These are phyloP conservation scores for Filobasidium uniguttulatum DNA, from an alignment of 1,284 basidiomycete species.

Conservation along the genomic window DNA sequence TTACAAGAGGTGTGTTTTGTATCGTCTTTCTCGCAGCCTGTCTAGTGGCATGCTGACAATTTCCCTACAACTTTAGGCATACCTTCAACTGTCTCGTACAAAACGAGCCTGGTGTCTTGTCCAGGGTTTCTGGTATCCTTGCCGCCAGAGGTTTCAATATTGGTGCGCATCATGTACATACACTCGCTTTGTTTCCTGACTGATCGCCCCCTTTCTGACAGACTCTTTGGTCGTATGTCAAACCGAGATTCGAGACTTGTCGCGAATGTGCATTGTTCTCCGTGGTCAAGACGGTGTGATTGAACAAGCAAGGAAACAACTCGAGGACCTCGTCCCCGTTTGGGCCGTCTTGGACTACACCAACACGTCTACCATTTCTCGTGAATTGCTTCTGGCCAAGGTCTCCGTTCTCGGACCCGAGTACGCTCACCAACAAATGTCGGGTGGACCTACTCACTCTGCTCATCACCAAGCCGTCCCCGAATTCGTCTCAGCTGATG, in stretches of 20 bases:
- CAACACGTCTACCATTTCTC: conserved; percentile 70
- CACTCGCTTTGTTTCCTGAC: too few species aligned
- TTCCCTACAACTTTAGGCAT: too few species aligned
- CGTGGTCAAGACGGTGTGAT: conserved; percentile 95
- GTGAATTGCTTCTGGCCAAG: conserved; percentile 78
- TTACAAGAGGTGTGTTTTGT: conserved; percentile 65
- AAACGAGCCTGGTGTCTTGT: conserved; percentile 97
- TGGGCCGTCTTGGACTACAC: conserved; percentile 97
- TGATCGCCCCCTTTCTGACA: conserved; percentile 19
- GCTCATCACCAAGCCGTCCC: conserved; percentile 31
- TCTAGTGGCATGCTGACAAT: background rate
- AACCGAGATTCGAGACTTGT: conserved; percentile 92
- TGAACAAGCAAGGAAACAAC: conserved; percentile 84
- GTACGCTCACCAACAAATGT: conserved; percentile 80
- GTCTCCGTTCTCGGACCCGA: conserved; percentile 95
- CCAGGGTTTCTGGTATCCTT: conserved; percentile 91
- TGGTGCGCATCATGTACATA: too few species aligned
- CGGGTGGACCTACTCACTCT: conserved; percentile 68
- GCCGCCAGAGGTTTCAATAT: conserved; percentile 98
- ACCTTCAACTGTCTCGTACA: conserved; percentile 97
- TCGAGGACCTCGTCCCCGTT: conserved; percentile 89
- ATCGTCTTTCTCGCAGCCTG: background rate
- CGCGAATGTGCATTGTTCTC: conserved; percentile 95
- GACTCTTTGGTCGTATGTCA: conserved; percentile 97
- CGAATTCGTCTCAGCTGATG: conserved; percentile 22